Evolutionary conservation across 306 rosid genomes (phyloP).

Genomic region (Morella rubra): DNA sequence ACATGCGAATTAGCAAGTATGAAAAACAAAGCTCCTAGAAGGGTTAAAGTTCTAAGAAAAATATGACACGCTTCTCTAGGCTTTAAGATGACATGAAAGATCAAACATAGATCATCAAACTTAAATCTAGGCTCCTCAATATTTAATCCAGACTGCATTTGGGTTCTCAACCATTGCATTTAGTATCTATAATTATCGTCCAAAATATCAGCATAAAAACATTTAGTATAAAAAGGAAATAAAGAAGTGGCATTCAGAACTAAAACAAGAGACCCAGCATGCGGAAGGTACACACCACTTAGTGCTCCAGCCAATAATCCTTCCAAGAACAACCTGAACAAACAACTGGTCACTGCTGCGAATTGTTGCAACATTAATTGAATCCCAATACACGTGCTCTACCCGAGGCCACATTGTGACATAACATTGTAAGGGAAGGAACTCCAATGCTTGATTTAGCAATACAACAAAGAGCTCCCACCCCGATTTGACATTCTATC

Average conservation of each 20-base stretch:
- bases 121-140: not conserved
- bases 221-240: no score
- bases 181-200: not conserved
- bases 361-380: not conserved
- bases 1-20: not conserved
- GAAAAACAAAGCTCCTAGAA: not conserved
- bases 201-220: not conserved
- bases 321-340: not conserved
- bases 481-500: not conserved
- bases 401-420: not conserved
- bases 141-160: not conserved
- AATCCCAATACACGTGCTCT: not conserved
- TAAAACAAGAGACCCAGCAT: not conserved
- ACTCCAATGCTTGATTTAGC: conserved; percentile 1
- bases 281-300: not conserved
- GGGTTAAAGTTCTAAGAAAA: not conserved
- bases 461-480: not conserved
- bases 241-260: not conserved
- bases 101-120: not conserved
- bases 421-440: not conserved
- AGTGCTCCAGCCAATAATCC: not conserved
- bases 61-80: not conserved
- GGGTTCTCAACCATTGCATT: not conserved
- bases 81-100: not conserved
- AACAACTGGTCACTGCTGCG: not conserved